Conservation (phyloP, 2,329 filamentous ascomycete genomes). For the Macroventuria anomochaeta region DNA sequence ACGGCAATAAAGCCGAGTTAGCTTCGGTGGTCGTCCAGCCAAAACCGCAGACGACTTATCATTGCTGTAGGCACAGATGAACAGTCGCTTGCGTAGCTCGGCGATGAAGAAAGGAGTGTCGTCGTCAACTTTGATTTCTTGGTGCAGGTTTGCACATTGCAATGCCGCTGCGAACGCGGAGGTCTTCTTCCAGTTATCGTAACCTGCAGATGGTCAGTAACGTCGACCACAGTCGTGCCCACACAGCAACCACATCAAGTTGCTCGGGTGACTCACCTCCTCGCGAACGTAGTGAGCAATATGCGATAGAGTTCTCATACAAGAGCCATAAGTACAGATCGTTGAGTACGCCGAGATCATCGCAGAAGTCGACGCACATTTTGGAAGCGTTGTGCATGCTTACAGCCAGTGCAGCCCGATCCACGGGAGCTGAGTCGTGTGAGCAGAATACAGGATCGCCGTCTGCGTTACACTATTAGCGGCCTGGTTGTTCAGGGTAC, state of each 20-base stretch:
- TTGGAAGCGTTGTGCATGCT: constrained; percentile 38
- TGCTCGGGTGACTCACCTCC: constrained; percentile 30
- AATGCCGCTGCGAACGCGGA: constrained; percentile 38
- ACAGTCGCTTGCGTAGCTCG: constrained; percentile 45
- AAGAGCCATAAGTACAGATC: constrained; percentile 46
- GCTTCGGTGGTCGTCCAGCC: constrained; percentile 61
- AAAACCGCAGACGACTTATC: constrained; percentile 62
- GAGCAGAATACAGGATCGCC: constrained; percentile 44
- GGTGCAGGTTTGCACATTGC: constrained; percentile 48
- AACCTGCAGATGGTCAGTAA: constrained; percentile 22
- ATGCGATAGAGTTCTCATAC: constrained; percentile 39
- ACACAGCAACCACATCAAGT: not conserved
- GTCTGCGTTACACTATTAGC: constrained; percentile 25
- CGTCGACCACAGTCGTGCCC: not conserved
- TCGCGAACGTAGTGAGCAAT: constrained; percentile 36
- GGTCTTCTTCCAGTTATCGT: constrained; percentile 43
- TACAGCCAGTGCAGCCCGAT: constrained; percentile 32
- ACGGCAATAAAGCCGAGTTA: constrained; percentile 61
- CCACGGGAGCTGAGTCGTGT: constrained; percentile 34
- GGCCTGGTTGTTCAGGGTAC: not conserved
- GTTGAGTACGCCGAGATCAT: constrained; percentile 40
- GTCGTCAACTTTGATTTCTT: constrained; percentile 43
- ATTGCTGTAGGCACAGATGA: constrained; percentile 41
- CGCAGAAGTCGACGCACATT: constrained; percentile 43
- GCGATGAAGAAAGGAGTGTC: constrained; percentile 46